Conservation (phyloP, 345 rosid genomes). For the Eucalyptus cloeziana region DNA sequence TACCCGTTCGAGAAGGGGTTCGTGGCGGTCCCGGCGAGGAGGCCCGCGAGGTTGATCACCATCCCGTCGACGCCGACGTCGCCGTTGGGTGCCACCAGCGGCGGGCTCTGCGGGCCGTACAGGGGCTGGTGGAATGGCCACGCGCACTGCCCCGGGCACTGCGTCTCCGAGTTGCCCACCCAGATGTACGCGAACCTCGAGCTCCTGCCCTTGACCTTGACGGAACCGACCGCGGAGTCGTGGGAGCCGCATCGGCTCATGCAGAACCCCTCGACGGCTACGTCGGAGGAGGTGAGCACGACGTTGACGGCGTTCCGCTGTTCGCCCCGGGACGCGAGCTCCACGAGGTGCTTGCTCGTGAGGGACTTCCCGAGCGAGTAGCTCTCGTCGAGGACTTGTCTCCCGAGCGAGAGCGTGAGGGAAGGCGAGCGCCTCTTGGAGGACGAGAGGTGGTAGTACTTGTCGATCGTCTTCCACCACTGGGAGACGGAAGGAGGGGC, state of each 20-base stretch:
- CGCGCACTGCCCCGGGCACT: slow-evolving; percentile 82
- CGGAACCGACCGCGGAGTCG: slow-evolving; percentile 24
- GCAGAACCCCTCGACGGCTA: slow-evolving; percentile 42
- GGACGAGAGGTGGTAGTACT: slow-evolving; percentile 36
- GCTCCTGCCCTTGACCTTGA: slow-evolving; percentile 7
- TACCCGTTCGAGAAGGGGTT: slow-evolving; percentile 74
- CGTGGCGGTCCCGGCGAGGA: slow-evolving; percentile 67
- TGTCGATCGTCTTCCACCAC: slow-evolving; percentile 69
- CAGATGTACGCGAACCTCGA: slow-evolving; percentile 60
- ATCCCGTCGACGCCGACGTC: slow-evolving; percentile 77
- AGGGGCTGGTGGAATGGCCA: slow-evolving; percentile 88
- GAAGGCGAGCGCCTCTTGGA: slow-evolving; percentile 2
- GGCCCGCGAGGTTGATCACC: slow-evolving; percentile 59
- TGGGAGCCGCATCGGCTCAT: slow-evolving; percentile 58
- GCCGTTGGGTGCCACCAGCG: slow-evolving; percentile 61
- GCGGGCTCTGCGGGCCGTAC: slow-evolving; percentile 60
- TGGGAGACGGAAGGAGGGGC: slow-evolving; percentile 45
- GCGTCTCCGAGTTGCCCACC: slow-evolving; percentile 70
- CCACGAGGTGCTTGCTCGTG: background rate
- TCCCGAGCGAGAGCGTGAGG: background rate
- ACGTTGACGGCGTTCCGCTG: slow-evolving; percentile 24
- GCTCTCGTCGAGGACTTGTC: background rate
- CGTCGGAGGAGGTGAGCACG: slow-evolving; percentile 42
- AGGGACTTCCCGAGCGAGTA: background rate
- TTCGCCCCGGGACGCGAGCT: background rate